phyloP scores from a whole-genome alignment of 345 rosid genomes.

The Lumnitzera racemosa region DNA sequence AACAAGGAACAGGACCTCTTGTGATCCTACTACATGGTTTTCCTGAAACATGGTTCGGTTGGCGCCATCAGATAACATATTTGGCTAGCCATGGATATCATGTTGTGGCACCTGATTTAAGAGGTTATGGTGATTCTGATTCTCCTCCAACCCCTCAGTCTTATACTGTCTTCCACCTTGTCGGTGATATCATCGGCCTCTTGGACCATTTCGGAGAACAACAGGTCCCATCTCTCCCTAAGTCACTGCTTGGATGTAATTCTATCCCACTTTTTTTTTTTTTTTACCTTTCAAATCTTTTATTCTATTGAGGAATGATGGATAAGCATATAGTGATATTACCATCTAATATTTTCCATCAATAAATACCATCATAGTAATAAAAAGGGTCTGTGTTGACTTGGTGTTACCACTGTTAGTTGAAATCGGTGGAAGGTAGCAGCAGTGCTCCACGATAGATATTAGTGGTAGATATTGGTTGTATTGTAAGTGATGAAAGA shows the following conservation, averaged over 20 bases:
- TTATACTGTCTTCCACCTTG: constrained; percentile 47
- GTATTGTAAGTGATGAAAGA: too few relatives aligned
- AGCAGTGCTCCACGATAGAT: too few relatives aligned
- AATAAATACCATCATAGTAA: too few relatives aligned
- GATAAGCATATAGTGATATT: too few relatives aligned
- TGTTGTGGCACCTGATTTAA: constrained; percentile 58
- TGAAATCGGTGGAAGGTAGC: too few relatives aligned
- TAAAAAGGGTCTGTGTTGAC: too few relatives aligned
- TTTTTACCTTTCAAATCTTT: neutral
- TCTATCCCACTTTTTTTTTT: neutral
- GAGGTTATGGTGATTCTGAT: constrained; percentile 59
- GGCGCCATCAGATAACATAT: constrained; percentile 62
- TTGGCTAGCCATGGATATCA: constrained; percentile 52
- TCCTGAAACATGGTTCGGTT: constrained; percentile 70
- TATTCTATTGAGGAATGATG: too few relatives aligned
- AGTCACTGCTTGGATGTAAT: neutral
- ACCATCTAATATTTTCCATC: too few relatives aligned
- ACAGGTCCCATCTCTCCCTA: constrained; percentile 24
- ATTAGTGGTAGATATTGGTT: too few relatives aligned
- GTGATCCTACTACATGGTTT: constrained; percentile 63
- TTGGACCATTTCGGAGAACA: constrained; percentile 42
- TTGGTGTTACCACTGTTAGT: too few relatives aligned
- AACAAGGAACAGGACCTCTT: constrained; percentile 53
- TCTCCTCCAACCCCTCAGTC: constrained; percentile 36
- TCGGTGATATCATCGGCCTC: constrained; percentile 43